Base-by-base conservation (phyloP, 805 yeast species). In the Barnettozyma botsteinii region DNA sequence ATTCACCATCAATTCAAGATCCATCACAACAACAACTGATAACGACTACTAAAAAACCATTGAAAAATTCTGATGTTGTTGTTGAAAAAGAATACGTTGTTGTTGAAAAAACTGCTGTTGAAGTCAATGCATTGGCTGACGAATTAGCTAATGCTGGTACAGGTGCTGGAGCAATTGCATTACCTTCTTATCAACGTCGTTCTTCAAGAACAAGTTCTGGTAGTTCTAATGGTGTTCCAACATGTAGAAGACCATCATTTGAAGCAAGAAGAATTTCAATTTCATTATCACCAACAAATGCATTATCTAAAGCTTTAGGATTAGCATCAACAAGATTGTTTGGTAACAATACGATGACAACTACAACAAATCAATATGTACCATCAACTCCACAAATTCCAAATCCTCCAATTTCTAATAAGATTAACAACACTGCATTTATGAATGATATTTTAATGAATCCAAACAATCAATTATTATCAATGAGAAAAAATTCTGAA, bases 111-210 rank as follows among this genome's bases (percentile, higher is more conserved):
- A 75, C 95, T 36, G 86, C 93, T 0, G 97, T 91, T 4, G 98
- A 93, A 57, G 95, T 91, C 8, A 91, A 91, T 65, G 91, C 95
- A 3, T 69, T 93, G 42, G 98, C 98, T 3, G 98, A 91, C 60
- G 96, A 89, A 58, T 65, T 91, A 37, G 89, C 86, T 13, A 65
- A 67, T 43, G 80, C 80, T 3, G 80, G 79, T 2, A 61, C 68
- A 41, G 70, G 73, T 7, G 69, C 72, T 6, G 69, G 72, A 24
- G 79, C 75, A 2, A 69, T 67, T 45, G 65, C 57, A 56, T 52
- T 60, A 14, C 59, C 59, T 28, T 47, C 13, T 33, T 43, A 37
- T 54, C 51, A 53, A 31, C 53, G 57, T 40, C 60, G 70, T 7
- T 58, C 75, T 1, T 66, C 74, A 43, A 60, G 77, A 41, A 67